phyloP scores from a whole-genome alignment of 2,329 filamentous ascomycete genomes.

The Diaporthe longicolla region DNA sequence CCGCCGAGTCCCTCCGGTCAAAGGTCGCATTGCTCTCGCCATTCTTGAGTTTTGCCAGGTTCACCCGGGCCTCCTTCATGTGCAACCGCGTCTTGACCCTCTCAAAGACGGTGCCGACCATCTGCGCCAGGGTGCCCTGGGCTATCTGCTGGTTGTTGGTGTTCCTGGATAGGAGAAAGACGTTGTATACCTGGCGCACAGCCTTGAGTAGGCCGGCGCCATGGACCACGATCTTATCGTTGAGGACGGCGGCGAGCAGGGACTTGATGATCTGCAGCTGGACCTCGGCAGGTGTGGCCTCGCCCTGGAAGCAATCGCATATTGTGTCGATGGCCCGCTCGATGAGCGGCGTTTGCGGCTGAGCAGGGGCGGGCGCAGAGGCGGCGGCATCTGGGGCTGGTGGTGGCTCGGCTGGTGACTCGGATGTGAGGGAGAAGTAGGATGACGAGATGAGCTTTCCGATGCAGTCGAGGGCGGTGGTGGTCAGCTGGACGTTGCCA shows the following conservation, averaged over 20 bases:
- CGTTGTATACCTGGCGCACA: slow-evolving; percentile 98
- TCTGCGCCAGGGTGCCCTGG: slow-evolving; percentile 96
- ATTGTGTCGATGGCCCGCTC: slow-evolving; percentile 99
- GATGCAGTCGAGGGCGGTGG: slow-evolving; percentile 94
- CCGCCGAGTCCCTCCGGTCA: slow-evolving; percentile 60
- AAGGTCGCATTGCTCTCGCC: slow-evolving; percentile 67
- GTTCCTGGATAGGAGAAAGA: slow-evolving; percentile 94
- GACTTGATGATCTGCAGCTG: slow-evolving; percentile 99
- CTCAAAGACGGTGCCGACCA: slow-evolving; percentile 99
- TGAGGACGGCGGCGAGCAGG: slow-evolving; percentile 91
- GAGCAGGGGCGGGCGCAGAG: slow-evolving; percentile 58
- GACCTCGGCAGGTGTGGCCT: slow-evolving; percentile 90
- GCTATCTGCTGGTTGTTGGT: slow-evolving; percentile 97
- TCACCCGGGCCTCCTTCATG: slow-evolving; percentile 85
- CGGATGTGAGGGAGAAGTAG: slow-evolving; percentile 84
- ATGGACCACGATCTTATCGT: slow-evolving; percentile 99
- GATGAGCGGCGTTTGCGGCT: slow-evolving; percentile 80
- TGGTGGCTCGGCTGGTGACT: slow-evolving; percentile 58
- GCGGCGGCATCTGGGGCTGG: slow-evolving; percentile 57
- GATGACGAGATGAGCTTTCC: slow-evolving; percentile 99
- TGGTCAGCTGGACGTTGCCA: slow-evolving; percentile 86
- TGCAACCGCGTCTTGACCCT: slow-evolving; percentile 88
- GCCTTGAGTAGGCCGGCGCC: slow-evolving; percentile 96
- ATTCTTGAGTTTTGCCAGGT: slow-evolving; percentile 65
- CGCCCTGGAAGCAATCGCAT: slow-evolving; percentile 98